These are phyloP conservation scores for Ambrosia hybrid DNA, from an alignment of 140 eudicot genomes.

Conservation along the genomic window DNA sequence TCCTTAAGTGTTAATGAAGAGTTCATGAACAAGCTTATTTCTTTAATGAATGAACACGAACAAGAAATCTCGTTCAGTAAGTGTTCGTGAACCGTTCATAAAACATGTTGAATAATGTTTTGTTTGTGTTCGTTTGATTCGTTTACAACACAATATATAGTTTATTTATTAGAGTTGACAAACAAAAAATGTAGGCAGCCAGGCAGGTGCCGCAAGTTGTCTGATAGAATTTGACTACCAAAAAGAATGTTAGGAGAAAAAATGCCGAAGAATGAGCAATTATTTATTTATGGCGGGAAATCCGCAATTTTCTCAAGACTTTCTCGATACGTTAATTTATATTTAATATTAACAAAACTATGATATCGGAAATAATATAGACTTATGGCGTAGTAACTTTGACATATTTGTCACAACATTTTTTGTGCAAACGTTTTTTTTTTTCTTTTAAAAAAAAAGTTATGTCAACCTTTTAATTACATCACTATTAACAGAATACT, in stretches of 20 bases:
- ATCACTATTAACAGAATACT: no score
- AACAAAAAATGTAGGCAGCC: neutral
- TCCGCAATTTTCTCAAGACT: slow-evolving; percentile 16
- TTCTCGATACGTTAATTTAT: neutral
- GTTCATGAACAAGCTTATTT: no score
- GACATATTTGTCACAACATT: neutral
- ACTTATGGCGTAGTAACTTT: neutral
- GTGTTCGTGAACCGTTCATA: no score
- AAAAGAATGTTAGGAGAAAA: neutral
- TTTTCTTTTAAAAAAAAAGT: no score
- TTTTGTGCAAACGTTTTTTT: no score
- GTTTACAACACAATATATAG: no score
- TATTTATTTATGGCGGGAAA: slow-evolving; percentile 16
- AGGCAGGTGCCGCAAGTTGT: neutral
- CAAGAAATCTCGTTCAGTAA: no score
- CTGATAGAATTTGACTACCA: slow-evolving; percentile 13
- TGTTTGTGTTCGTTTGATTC: no score
- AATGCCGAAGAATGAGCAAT: slow-evolving; percentile 6
- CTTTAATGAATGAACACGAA: no score
- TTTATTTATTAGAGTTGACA: neutral
- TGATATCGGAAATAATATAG: neutral
- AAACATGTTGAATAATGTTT: no score
- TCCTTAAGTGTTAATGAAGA: no score
- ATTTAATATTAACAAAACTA: neutral
- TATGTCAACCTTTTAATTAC: no score